Evolutionary conservation across 1,139 yeast species (phyloP), one percentile per base, ranked within the genome.

Genomic region (Hemisphaericaspora lyxosophila): DNA sequence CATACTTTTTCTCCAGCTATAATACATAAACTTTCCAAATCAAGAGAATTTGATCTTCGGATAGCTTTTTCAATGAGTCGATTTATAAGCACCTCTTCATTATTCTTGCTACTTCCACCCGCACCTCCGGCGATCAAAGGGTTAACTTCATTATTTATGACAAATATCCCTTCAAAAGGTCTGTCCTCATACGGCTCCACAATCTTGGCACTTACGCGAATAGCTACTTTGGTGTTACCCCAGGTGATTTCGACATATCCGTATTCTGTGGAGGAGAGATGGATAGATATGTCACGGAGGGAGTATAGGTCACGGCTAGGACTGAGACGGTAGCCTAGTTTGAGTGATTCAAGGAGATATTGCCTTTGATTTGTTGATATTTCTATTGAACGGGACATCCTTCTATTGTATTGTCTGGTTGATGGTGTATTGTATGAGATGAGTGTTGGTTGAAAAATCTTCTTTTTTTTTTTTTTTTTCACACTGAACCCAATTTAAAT

Each of bases 1-100:
- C 98, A 92, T 53, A 95, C 90, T 49, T 87, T 82, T 42, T 81
- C 77, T 1, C 97, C 97, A 0, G 97, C 96, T 19, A 86, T 78
- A 34, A 92, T 87, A 65, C 97, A 90, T 38, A 92, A 66, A 42
- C 88, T 80, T 57, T 92, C 98, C 34, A 90, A 73, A 61, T 92
- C 98, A 34, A 92, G 68, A 0, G 97, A 95, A 47, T 85, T 85
- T 1, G 96, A 85, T 53, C 97, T 72, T 51, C 95, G 73, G 38
- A 92, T 84, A 1, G 97, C 90, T 57, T 90, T 92, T 55, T 92
- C 98, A 37, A 92, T 81, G 41, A 89, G 71, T 54, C 97, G 67
- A 11, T 90, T 75, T 24, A 89, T 80, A 45, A 88, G 62, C 22
- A 85, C 72, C 55, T 90, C 97, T 43, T 88, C 95, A 43, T 84